Evolutionary conservation across 2,329 filamentous ascomycete genomes (phyloP).

Genomic region (Penicillium oxalicum): DNA sequence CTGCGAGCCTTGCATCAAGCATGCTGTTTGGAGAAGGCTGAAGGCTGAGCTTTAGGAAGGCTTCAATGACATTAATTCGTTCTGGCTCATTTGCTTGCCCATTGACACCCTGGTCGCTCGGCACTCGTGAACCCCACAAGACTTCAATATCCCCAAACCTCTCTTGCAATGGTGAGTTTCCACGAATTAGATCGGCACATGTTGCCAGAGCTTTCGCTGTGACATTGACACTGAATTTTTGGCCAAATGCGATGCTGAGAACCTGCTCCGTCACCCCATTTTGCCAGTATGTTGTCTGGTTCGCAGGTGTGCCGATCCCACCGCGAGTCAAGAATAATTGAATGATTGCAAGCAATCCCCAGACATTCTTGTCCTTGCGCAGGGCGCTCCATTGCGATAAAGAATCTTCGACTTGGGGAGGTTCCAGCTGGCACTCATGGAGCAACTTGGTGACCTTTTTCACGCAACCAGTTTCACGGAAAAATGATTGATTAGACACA

Average conservation of each 20-base stretch:
- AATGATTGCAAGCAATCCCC: conserved; percentile 79
- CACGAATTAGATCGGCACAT: conserved; percentile 82
- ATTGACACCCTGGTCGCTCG: conserved; percentile 25
- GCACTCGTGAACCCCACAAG: conserved; percentile 30
- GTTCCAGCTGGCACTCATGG: conserved; percentile 49
- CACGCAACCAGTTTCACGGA: conserved; percentile 83
- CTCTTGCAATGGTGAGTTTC: conserved; percentile 75
- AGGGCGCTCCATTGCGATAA: conserved; percentile 68
- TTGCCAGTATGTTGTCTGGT: conserved; percentile 81
- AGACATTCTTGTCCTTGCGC: conserved; percentile 83
- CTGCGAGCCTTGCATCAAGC: conserved; percentile 76
- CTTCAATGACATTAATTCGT: conserved; percentile 86
- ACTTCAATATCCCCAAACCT: conserved; percentile 84
- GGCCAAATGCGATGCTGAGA: conserved; percentile 74
- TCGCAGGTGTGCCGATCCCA: conserved; percentile 72
- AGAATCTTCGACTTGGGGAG: conserved; percentile 45
- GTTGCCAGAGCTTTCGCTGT: conserved; percentile 79
- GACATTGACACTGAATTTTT: conserved; percentile 65
- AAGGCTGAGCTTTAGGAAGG: conserved; percentile 75
- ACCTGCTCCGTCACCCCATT: conserved; percentile 73
- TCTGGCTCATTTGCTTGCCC: conserved; percentile 46
- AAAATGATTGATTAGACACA: conserved; percentile 85
- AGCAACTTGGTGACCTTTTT: conserved; percentile 65
- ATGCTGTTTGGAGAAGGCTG: conserved; percentile 59
- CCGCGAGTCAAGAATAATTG: conserved; percentile 78